phyloP scores from a whole-genome alignment of 2,329 filamentous ascomycete genomes.

The Stemphylium beticola region DNA sequence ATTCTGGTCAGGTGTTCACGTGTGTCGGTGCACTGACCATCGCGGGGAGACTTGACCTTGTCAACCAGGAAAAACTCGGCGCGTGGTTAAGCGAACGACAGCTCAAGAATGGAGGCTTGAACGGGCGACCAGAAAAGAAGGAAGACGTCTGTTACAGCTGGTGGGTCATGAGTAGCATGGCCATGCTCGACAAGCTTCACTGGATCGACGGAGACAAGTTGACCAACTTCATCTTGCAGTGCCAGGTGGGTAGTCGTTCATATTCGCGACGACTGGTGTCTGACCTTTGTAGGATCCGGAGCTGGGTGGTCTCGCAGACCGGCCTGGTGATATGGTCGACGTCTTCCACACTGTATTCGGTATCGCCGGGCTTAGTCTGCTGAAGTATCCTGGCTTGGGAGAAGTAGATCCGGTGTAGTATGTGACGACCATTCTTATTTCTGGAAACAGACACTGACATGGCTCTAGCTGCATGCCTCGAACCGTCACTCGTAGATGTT shows the following conservation, averaged over 20 bases:
- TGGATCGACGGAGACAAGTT: constrained; percentile 91
- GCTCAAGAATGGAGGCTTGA: constrained; percentile 83
- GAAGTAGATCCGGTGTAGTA: constrained; percentile 89
- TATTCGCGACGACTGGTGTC: neutral
- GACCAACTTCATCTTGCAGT: constrained; percentile 80
- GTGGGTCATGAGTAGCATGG: constrained; percentile 94
- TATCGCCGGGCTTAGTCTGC: constrained; percentile 82
- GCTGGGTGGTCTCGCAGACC: constrained; percentile 83
- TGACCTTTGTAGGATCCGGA: constrained; percentile 67
- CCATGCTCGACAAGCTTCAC: constrained; percentile 84
- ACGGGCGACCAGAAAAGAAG: constrained; percentile 91
- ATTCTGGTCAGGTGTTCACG: constrained; percentile 94
- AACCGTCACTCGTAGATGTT: constrained; percentile 44
- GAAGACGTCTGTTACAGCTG: constrained; percentile 99
- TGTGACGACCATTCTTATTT: constrained; percentile 35
- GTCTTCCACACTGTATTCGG: constrained; percentile 96
- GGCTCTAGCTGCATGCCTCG: constrained; percentile 48
- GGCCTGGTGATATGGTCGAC: constrained; percentile 93
- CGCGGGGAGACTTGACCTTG: constrained; percentile 77
- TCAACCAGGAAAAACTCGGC: constrained; percentile 81
- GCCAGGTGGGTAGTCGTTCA: constrained; percentile 63
- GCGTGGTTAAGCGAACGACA: constrained; percentile 95
- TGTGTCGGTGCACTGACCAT: constrained; percentile 89
- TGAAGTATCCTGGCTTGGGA: constrained; percentile 76
- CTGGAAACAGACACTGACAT: constrained; percentile 10